Conservation (phyloP, 2,329 filamentous ascomycete genomes). For the Epichloe typhina region DNA sequence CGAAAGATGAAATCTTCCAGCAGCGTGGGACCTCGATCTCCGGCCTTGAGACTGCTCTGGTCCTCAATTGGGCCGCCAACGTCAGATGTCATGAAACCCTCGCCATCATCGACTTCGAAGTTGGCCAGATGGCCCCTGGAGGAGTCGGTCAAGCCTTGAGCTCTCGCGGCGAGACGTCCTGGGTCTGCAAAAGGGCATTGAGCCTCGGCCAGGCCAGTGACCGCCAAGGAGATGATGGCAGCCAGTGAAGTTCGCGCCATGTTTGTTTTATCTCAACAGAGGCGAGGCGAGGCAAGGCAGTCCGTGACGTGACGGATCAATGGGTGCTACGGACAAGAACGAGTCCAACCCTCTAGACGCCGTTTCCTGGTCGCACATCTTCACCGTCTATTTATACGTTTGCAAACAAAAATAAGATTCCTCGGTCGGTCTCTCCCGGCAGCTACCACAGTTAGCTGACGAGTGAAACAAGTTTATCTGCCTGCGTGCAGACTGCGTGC, state of each 20-base stretch:
- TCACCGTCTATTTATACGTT: slow-evolving; percentile 1
- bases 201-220: slow-evolving; percentile 15
- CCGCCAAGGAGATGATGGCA: slow-evolving; percentile 12
- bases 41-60: slow-evolving; percentile 53
- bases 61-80: slow-evolving; percentile 56
- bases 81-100: slow-evolving; percentile 49
- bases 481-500: no score
- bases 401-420: not conserved
- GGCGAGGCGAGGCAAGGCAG: no score
- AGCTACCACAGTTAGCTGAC: no score
- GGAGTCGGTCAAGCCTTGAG: slow-evolving; percentile 7
- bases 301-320: not conserved
- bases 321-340: not conserved
- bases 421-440: not conserved
- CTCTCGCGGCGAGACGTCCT: slow-evolving; percentile 13
- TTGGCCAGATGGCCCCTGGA: slow-evolving; percentile 20
- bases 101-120: slow-evolving; percentile 38
- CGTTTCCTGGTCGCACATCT: not conserved
- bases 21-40: slow-evolving; percentile 51
- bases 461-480: no score
- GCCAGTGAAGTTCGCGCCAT: slow-evolving; percentile 16
- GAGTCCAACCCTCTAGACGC: not conserved
- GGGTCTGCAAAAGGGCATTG: slow-evolving; percentile 22
- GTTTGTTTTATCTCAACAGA: not conserved
- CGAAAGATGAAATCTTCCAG: slow-evolving; percentile 62